Conservation (phyloP, 331 rosid species). For the Pyracantha coccinea region DNA sequence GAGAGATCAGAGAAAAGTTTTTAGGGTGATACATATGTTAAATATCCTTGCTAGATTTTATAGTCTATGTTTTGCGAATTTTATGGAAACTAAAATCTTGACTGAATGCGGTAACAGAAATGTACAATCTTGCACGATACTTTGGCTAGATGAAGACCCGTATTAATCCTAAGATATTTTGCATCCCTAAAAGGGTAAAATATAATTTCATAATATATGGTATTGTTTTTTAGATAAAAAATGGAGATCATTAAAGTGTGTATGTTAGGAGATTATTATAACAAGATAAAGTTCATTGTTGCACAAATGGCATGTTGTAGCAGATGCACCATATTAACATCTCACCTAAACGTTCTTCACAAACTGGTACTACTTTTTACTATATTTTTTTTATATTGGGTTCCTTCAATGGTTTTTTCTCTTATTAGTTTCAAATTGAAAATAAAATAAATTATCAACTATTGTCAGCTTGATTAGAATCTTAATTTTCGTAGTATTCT, state of each 20-base stretch:
- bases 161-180: not conserved
- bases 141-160: not conserved
- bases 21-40: not conserved
- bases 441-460: not conserved
- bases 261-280: not conserved
- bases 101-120: not conserved
- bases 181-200: not conserved
- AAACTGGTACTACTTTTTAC: not conserved
- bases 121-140: not conserved
- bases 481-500: not conserved
- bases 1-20: not conserved
- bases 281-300: not conserved
- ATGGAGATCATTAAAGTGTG: not conserved
- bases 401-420: not conserved
- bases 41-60: not conserved
- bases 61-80: not conserved
- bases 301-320: not conserved
- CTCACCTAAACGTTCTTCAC: not conserved
- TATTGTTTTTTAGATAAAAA: not conserved
- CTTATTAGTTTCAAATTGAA: not conserved
- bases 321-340: not conserved
- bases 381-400: not conserved
- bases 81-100: not conserved
- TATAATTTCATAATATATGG: not conserved
- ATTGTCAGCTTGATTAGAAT: not conserved